Conservation (phyloP, 768 basidiomycete species). For the Nevesoporus exiguus region DNA sequence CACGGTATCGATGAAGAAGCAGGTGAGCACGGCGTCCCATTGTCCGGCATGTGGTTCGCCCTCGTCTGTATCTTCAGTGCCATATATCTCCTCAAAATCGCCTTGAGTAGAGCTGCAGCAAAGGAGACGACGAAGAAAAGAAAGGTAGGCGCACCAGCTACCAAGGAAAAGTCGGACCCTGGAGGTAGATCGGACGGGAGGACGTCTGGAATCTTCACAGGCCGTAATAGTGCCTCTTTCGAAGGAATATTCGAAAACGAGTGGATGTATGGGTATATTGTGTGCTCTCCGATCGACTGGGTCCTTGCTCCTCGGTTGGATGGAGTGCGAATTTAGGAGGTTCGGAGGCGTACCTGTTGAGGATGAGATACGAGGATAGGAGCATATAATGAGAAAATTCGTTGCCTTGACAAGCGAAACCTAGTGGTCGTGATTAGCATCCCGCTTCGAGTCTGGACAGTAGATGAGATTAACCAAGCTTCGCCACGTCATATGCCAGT, state of each 20-base stretch:
- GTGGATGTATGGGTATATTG: constrained; percentile 87
- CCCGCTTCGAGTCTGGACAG: neutral
- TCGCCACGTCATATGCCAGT: constrained; percentile 84
- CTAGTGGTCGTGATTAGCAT: constrained; percentile 27
- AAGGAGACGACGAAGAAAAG: neutral
- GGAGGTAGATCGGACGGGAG: constrained; percentile 67
- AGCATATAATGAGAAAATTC: constrained; percentile 98
- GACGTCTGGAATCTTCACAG: constrained; percentile 79
- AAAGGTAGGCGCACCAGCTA: constrained; percentile 58
- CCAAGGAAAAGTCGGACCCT: constrained; percentile 71
- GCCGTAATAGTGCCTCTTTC: constrained; percentile 57
- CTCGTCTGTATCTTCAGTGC: constrained; percentile 44
- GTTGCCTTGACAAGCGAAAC: constrained; percentile 63
- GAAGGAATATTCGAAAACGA: constrained; percentile 81
- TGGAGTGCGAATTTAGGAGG: neutral
- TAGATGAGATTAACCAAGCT: constrained; percentile 51
- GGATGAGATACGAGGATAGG: constrained; percentile 79
- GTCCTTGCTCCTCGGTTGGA: constrained; percentile 43
- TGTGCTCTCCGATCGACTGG: constrained; percentile 59
- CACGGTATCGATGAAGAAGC: constrained; percentile 97
- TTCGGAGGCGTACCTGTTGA: constrained; percentile 63
- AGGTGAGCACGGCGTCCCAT: constrained; percentile 91
- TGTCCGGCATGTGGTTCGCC: constrained; percentile 67
- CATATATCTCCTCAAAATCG: constrained; percentile 93
- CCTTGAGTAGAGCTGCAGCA: constrained; percentile 39